These are phyloP conservation scores for Euphorbia pulcherrima DNA, from an alignment of 345 rosid species.

Conservation along the genomic window DNA sequence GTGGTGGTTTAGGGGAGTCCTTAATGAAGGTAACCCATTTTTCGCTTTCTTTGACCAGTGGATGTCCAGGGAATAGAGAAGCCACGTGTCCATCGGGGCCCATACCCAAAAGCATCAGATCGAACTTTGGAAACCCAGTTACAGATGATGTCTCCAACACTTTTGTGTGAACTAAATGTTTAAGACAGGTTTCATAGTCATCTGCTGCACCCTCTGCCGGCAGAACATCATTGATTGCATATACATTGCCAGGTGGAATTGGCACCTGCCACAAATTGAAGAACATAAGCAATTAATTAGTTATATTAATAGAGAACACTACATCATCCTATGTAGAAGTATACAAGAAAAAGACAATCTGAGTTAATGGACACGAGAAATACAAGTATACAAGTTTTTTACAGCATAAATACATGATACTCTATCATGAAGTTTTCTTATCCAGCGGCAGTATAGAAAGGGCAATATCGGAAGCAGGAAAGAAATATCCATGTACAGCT, in stretches of 20 bases:
- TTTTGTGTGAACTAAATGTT: conserved; percentile 41
- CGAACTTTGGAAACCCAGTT: conserved; percentile 71
- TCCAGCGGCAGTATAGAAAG: too few species aligned
- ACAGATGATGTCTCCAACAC: conserved; percentile 30
- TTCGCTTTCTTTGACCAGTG: conserved; percentile 53
- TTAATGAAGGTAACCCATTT: conserved; percentile 71
- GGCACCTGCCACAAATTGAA: conserved; percentile 44
- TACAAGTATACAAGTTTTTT: too few species aligned
- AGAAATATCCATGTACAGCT: not conserved
- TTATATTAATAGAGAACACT: too few species aligned
- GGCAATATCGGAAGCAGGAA: not conserved
- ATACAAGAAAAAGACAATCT: too few species aligned
- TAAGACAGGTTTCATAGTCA: conserved; percentile 73
- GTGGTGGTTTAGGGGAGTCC: conserved; percentile 87
- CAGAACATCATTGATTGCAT: conserved; percentile 71
- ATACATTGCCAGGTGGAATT: conserved; percentile 56
- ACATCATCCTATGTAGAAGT: too few species aligned
- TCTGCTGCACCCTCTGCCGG: conserved; percentile 83
- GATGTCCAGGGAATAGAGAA: conserved; percentile 75
- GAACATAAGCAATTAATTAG: not conserved
- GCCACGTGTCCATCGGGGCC: conserved; percentile 94
- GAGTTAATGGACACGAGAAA: too few species aligned
- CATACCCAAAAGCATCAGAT: conserved; percentile 82
- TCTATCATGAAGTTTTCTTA: too few species aligned
- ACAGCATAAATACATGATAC: too few species aligned